Base-by-base conservation (phyloP, 2,329 filamentous ascomycete species). In the Furcasterigmium furcatum region DNA sequence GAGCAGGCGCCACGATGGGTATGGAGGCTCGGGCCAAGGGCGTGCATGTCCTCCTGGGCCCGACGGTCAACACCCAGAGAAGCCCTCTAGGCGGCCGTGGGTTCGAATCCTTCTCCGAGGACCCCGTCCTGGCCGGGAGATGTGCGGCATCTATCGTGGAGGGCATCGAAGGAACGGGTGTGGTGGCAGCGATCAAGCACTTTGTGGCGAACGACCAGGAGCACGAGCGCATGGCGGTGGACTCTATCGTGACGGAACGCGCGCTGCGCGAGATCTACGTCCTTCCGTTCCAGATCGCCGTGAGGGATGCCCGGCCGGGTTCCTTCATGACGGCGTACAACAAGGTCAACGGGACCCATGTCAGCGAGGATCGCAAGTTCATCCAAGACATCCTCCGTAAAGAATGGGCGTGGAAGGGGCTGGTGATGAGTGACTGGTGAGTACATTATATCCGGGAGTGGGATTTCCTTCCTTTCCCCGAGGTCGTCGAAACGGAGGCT, bases 61-160 rank as follows among this genome's bases (percentile, higher is more conserved):
- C 85, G 5, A 74, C 70, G 1, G 66, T 73, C 46, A 72, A 65
- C 51, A 69, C 70, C 43, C 68, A 71, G 34, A 79, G 88, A n/a
- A 87, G 87, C 41, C 88, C 88, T 0, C 73, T 94, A 0, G 88
- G 88, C n/a, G 88, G 89, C 14, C 77, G 89, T 46, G 91, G 90
- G 52, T 94, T 92, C 55, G 88, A 94, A 64, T 91, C 87, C 0
- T 92, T 90, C 61, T 89, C 86, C 0, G 88, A 94, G 62, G 88
- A 92, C 54, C 88, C 88, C 1, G 76, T 84, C 7, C 73, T 94
- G 5, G 88, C 87, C 0, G 87, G 87, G 25, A 53, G 64, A 18
- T 55, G 66, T 38, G 68, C 68, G 18, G 65, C 63, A 13, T 57
- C 62, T 35, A 61, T 67, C 36, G 61, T 70, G 16, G 62, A 59